phyloP scores from a whole-genome alignment of 306 rosid species.

The Prunus persica region Prunus_persica_NCBIv2 NC_034015.1:13058001-13058500 shows the following conservation, averaged over 20 bases:
- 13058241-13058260: neutral
- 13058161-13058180: slow-evolving; percentile 53
- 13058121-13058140: slow-evolving; percentile 35
- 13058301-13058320: neutral
- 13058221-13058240: neutral
- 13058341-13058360: neutral
- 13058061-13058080: slow-evolving; percentile 34
- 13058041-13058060: slow-evolving; percentile 38
- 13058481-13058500: too few relatives aligned
- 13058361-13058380: neutral
- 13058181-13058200: slow-evolving; percentile 47
- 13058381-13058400: neutral
- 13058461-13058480: too few relatives aligned
- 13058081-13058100: slow-evolving; percentile 38
- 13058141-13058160: slow-evolving; percentile 50
- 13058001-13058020: neutral
- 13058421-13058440: too few relatives aligned
- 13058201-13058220: slow-evolving; percentile 6
- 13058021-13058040: slow-evolving; percentile 58
- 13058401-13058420: neutral
- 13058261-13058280: too few relatives aligned
- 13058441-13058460: too few relatives aligned
- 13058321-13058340: neutral
- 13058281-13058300: neutral
- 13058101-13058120: slow-evolving; percentile 25